Conservation (phyloP, 169 alveolate genomes). For the Plasmodium inui region DNA sequence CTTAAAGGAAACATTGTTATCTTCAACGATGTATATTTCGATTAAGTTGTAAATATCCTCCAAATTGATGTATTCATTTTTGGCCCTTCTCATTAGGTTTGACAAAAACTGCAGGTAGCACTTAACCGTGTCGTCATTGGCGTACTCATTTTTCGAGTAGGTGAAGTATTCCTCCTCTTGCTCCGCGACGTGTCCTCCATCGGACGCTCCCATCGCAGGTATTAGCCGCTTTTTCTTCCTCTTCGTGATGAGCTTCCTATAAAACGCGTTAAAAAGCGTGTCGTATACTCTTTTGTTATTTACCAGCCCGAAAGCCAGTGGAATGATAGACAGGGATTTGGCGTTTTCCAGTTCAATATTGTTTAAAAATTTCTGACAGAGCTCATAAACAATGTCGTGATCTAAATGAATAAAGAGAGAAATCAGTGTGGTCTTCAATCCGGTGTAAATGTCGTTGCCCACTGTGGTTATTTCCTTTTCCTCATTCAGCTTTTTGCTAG, state of each 20-base stretch:
- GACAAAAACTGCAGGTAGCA: constrained; percentile 65
- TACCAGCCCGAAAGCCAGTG: constrained; percentile 53
- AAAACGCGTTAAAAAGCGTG: constrained; percentile 52
- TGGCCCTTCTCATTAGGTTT: constrained; percentile 50
- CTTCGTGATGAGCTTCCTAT: constrained; percentile 43
- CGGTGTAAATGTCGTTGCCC: constrained; percentile 58
- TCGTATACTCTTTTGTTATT: constrained; percentile 60
- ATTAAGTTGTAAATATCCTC: constrained; percentile 55
- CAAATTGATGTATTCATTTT: constrained; percentile 21
- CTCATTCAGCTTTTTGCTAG: constrained; percentile 54
- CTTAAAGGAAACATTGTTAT: constrained; percentile 34
- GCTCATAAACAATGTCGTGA: constrained; percentile 44
- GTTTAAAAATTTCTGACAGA: constrained; percentile 51
- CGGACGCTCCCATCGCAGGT: neutral
- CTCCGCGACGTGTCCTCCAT: neutral
- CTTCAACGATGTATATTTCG: constrained; percentile 63
- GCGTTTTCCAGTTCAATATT: constrained; percentile 62
- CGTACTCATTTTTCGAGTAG: constrained; percentile 56
- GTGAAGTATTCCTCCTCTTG: constrained; percentile 12
- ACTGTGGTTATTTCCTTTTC: constrained; percentile 43
- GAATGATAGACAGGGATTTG: constrained; percentile 53
- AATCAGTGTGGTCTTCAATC: constrained; percentile 53
- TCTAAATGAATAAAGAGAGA: constrained; percentile 66
- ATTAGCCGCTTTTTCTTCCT: constrained; percentile 23
- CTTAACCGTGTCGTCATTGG: constrained; percentile 59